Percentiles rank a stretch among this genome's conserved stretches.
Evolutionary conservation across 306 rosid genomes (phyloP).

Genomic region (Dicorynia guianensis): DNA sequence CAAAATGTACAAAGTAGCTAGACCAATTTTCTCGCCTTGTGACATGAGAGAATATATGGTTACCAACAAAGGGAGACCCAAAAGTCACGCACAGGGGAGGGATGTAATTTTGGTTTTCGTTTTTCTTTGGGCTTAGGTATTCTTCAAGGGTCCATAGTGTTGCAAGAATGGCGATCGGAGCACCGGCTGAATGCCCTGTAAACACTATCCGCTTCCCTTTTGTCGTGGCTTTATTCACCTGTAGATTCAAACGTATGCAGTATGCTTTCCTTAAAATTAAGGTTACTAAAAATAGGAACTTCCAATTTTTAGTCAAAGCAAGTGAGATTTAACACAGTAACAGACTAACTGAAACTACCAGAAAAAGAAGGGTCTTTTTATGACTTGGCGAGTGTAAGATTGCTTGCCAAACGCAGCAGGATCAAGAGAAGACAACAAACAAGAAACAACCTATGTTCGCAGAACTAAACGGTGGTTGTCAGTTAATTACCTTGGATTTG

Average conservation of each 20-base stretch:
- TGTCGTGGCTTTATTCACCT: slow-evolving; percentile 55
- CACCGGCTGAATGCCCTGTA: slow-evolving; percentile 80
- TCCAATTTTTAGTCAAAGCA: neutral
- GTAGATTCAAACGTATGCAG: slow-evolving; percentile 9
- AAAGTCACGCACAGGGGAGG: slow-evolving; percentile 66
- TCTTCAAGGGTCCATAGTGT: slow-evolving; percentile 69
- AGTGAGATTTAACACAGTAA: neutral
- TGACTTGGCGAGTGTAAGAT: neutral
- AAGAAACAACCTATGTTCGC: neutral
- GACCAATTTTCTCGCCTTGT: slow-evolving; percentile 82
- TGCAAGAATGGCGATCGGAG: slow-evolving; percentile 67
- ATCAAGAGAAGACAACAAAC: neutral
- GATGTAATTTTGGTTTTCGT: neutral
- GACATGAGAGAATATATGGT: slow-evolving; percentile 77
- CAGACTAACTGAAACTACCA: slow-evolving; percentile 26
- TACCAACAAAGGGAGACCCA: slow-evolving; percentile 80
- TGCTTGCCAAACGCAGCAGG: neutral
- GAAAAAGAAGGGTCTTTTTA: neutral
- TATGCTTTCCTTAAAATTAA: neutral
- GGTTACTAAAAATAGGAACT: slow-evolving; percentile 1
- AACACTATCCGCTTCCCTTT: slow-evolving; percentile 57
- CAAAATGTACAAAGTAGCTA: slow-evolving; percentile 62
- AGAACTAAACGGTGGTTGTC: neutral
- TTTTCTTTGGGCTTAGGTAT: neutral
- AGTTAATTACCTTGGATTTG: slow-evolving; percentile 45